A percentile compares a stretch with the other conserved stretches of the same genome.
Conservation (phyloP, 2,329 filamentous ascomycete genomes). For the Colletotrichum sp. region DNA sequence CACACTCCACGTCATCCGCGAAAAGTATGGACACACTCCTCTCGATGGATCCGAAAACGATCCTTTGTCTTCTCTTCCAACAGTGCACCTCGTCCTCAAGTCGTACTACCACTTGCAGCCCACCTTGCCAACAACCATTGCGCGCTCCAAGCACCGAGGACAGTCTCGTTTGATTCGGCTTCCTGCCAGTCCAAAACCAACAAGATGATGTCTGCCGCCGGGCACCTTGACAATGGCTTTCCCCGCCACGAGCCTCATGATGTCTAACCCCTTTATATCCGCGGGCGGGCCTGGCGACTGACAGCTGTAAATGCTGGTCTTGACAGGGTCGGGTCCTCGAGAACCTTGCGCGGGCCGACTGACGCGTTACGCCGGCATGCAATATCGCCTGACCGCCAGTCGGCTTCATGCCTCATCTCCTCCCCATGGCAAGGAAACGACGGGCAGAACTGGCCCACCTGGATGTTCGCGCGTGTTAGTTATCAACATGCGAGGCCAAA, state of each 20-base stretch:
- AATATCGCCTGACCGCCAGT: no score
- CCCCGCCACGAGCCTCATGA: background rate
- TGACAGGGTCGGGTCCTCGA: no score
- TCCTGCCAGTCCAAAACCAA: background rate
- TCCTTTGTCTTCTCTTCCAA: no score
- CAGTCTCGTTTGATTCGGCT: background rate
- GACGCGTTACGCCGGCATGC: background rate
- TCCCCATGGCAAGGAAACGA: background rate
- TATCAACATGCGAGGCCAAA: background rate
- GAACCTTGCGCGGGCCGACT: background rate
- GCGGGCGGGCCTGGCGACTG: no score
- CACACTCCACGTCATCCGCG: fast-evolving
- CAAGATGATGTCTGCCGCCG: background rate
- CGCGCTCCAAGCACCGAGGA: background rate
- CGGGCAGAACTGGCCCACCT: background rate
- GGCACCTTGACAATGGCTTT: background rate
- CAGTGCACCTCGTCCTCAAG: no score
- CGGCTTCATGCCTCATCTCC: background rate
- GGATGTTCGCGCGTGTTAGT: background rate
- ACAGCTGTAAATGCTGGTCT: no score
- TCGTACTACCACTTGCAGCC: no score
- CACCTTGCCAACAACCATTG: background rate
- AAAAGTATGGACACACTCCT: background rate
- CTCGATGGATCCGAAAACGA: background rate
- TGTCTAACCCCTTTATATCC: background rate